These are phyloP conservation scores for Boletus reticuloceps DNA, from an alignment of 768 basidiomycete genomes.

Conservation along the genomic window DNA sequence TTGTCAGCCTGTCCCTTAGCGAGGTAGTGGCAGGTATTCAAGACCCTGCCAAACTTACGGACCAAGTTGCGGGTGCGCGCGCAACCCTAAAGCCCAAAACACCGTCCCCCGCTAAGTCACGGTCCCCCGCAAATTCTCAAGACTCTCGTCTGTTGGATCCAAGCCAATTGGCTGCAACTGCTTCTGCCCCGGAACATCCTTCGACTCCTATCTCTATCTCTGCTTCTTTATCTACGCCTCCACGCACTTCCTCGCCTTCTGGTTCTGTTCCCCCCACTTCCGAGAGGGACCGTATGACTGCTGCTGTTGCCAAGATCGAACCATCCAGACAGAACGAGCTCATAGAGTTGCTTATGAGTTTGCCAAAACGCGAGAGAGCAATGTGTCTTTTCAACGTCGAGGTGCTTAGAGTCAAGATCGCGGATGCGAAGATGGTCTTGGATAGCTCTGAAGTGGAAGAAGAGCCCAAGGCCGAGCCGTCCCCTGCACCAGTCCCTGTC, in stretches of 20 bases:
- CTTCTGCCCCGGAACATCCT: conserved; percentile 88
- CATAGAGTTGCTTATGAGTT: conserved; percentile 77
- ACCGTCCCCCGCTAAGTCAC: conserved; percentile 48
- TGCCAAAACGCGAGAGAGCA: conserved; percentile 85
- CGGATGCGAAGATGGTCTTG: conserved; percentile 78
- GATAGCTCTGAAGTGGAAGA: conserved; percentile 67
- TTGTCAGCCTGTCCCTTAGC: conserved; percentile 67
- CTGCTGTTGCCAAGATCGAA: conserved; percentile 66
- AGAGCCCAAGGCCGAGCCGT: conserved; percentile 28
- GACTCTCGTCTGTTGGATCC: conserved; percentile 71
- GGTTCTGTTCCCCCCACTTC: conserved; percentile 59
- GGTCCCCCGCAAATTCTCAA: conserved; percentile 56
- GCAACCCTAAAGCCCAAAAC: conserved; percentile 34
- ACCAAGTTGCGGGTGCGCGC: conserved; percentile 52
- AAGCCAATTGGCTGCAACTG: conserved; percentile 64
- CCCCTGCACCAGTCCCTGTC: conserved; percentile 37
- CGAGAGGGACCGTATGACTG: conserved; percentile 72
- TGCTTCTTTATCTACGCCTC: conserved; percentile 74
- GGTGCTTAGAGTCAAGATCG: conserved; percentile 70
- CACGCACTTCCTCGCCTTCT: conserved; percentile 78
- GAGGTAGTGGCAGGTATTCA: conserved; percentile 79
- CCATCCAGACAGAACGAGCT: conserved; percentile 58
- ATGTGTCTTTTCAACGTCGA: conserved; percentile 90
- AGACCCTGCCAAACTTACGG: conserved; percentile 61
- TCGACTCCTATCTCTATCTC: conserved; percentile 81